These are phyloP conservation scores for Starmerella ratchasimensis DNA, from an alignment of 805 yeast genomes.

Conservation along the genomic window DNA sequence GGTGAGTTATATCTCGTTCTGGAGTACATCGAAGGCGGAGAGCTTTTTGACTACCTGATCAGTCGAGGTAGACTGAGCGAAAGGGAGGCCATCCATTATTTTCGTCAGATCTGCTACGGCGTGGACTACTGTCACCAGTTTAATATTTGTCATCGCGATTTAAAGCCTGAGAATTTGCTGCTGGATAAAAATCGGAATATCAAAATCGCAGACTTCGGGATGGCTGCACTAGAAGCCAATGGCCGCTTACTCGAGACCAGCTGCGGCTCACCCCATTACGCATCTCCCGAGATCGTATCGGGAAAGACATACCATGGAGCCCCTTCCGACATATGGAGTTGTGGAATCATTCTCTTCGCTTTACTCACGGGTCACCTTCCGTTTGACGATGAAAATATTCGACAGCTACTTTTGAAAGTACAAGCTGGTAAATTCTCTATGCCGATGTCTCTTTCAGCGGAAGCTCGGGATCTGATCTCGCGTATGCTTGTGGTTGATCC, in stretches of 20 bases:
- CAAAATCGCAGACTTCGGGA: constrained; percentile 96
- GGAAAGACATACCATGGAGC: constrained; percentile 94
- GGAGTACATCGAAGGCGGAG: constrained; percentile 97
- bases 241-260: constrained; percentile 80
- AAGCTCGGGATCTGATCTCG: constrained; percentile 75
- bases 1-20: constrained; percentile 80
- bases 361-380: constrained; percentile 89
- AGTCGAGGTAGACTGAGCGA: constrained; percentile 82
- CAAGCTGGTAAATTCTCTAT: constrained; percentile 77
- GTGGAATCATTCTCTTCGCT: constrained; percentile 91
- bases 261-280: constrained; percentile 98
- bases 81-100: constrained; percentile 77
- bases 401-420: constrained; percentile 75
- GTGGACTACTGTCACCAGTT: constrained; percentile 74
- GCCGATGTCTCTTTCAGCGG: constrained; percentile 64
- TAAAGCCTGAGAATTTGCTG: constrained; percentile 67
- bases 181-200: constrained; percentile 76
- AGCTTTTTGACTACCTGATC: constrained; percentile 79
- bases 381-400: constrained; percentile 89
- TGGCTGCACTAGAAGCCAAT: constrained; percentile 89
- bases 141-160: constrained; percentile 77
- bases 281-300: constrained; percentile 94
- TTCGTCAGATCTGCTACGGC: constrained; percentile 73
- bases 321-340: constrained; percentile 95
- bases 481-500: constrained; percentile 79